Base-by-base conservation (phyloP, 2,329 filamentous ascomycete species). In the Cladophialophora exuberans region DNA sequence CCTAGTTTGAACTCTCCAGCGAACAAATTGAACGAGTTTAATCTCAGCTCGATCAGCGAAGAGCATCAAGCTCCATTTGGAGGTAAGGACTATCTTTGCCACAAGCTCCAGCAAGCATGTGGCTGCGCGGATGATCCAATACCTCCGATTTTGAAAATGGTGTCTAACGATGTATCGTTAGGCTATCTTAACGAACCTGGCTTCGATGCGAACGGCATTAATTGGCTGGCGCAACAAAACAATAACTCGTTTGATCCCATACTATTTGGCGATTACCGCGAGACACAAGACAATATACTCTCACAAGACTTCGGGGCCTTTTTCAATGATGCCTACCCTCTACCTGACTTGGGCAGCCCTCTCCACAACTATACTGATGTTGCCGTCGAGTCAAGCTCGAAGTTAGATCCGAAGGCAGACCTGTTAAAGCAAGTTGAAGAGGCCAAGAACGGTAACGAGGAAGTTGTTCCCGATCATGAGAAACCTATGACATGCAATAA, bases 181-280 rank as follows among this genome's bases (percentile, higher is more conserved):
- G 57, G 47, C 52, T 63, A 59, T 33, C 38, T 48, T 20, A 46
- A 51, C 18, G 57, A 54, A 6, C 30, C 53, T 7, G 66, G 53
- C 42, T 66, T 69, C 36, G 69, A 72, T 47, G 73, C 82, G 49
- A 78, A 80, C 59, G 72, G 77, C 55, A 61, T 79, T 90, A 54
- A 60, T 41, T 54, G 50, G 48, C 46, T 57, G 41, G 60, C 57
- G 2, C 55, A 58, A 20, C 51, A 59, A 13, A 59, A 59, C 39
- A 61, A 62, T 43, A 56, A 54, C 64, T 86, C 89, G 69, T 97
- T 97, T 66, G 92, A 97, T 59, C 93, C 94, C 0, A 85, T 94
- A 52, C 79, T 97, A 3, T 97, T 97, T 70, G 89, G 88, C 50
- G 89, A 91, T 64, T 97, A 97, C 73, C 86, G 94, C 48, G 94